Conservation (phyloP, 257 asterid genomes). For the Solanum sejunctum region DNA sequence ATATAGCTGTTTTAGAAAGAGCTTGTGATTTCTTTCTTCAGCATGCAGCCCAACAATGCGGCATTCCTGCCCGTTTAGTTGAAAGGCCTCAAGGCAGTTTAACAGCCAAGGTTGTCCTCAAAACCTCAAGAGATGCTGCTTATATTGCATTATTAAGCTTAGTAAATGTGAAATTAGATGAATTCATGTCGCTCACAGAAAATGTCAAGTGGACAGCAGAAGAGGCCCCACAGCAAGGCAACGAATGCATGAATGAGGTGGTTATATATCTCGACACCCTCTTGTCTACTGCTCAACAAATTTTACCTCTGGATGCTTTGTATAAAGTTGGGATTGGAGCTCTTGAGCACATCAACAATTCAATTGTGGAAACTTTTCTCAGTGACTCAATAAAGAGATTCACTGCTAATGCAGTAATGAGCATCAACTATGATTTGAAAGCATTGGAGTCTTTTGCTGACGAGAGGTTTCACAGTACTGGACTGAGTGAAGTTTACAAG, state of each 20-base stretch:
- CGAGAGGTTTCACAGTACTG: conserved; percentile 67
- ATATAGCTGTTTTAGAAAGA: conserved; percentile 70
- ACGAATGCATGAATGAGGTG: conserved; percentile 67
- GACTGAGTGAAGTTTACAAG: conserved; percentile 57
- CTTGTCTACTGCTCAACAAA: conserved; percentile 83
- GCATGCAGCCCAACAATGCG: conserved; percentile 97
- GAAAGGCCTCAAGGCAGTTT: conserved; percentile 69
- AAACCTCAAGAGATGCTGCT: conserved; percentile 87
- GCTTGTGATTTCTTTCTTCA: conserved; percentile 92
- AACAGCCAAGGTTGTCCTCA: conserved; percentile 74
- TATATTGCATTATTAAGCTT: conserved; percentile 56
- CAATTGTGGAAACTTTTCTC: conserved; percentile 54
- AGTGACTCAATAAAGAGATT: conserved; percentile 71
- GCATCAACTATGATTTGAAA: conserved; percentile 52
- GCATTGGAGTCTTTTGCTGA: conserved; percentile 74
- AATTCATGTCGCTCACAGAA: conserved; percentile 60
- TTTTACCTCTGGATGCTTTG: conserved; percentile 74
- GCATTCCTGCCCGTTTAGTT: conserved; percentile 69
- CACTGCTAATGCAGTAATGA: conserved; percentile 45
- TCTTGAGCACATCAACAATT: conserved; percentile 65
- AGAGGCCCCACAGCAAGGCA: conserved; percentile 48
- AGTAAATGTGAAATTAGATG: conserved; percentile 66
- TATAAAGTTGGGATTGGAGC: conserved; percentile 90
- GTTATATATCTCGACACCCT: conserved; percentile 74
- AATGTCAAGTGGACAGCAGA: conserved; percentile 80